These are phyloP conservation scores for Tricholomella constricta DNA, from an alignment of 768 basidiomycete species.

Conservation along the genomic window DNA sequence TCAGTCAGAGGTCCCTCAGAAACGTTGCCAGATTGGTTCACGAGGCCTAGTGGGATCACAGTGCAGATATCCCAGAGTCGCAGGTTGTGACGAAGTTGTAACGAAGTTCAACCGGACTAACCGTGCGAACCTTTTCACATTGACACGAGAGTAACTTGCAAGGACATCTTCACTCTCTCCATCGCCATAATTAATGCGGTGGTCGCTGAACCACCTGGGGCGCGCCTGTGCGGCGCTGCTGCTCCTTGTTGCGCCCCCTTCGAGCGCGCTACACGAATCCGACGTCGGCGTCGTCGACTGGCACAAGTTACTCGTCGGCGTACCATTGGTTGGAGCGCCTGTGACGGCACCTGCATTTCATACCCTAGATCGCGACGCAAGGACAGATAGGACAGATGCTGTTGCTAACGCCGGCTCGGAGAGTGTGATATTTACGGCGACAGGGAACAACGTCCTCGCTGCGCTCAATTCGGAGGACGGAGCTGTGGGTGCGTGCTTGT, in stretches of 20 bases:
- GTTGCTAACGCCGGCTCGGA: conserved; percentile 29
- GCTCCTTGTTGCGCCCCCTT: conserved; percentile 5
- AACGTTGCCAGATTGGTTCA: too few relatives aligned
- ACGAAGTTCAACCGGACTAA: too few relatives aligned
- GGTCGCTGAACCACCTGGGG: conserved; percentile 7
- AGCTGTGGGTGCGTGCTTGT: conserved; percentile 57
- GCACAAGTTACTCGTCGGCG: conserved; percentile 78
- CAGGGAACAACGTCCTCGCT: conserved; percentile 76
- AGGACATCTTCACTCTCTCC: too few relatives aligned
- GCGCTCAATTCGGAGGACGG: conserved; percentile 71
- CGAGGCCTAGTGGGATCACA: too few relatives aligned
- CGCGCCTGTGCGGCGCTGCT: conserved; percentile 7
- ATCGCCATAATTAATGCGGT: conserved; percentile 10
- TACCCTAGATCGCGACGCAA: conserved; percentile 10
- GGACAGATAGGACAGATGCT: not conserved
- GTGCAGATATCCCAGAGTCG: too few relatives aligned
- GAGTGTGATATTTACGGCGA: conserved; percentile 66
- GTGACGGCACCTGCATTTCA: conserved; percentile 65
- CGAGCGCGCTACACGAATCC: conserved; percentile 62
- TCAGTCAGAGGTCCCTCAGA: too few relatives aligned
- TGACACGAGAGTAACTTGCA: too few relatives aligned
- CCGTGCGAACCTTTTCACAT: too few relatives aligned
- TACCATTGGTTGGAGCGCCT: conserved; percentile 56
- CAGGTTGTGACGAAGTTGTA: too few relatives aligned
- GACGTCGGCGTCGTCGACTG: conserved; percentile 87